Evolutionary conservation across 257 asterid genomes (phyloP), one percentile per base, ranked within the genome.

Genomic region (Scutellaria baicalensis): DNA sequence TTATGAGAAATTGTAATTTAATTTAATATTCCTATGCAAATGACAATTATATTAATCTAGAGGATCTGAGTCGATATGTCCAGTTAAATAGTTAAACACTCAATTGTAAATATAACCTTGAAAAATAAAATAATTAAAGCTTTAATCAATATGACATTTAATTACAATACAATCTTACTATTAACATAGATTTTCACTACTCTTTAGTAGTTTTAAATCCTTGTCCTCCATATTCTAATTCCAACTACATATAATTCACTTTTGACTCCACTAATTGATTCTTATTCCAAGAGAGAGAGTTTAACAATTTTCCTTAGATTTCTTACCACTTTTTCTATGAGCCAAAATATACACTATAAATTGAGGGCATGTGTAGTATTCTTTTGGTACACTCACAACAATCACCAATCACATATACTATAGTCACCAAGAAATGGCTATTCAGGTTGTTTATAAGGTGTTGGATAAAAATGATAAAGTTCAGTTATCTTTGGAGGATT

Each of bases 401-500:
- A 40, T 6, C 12, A 0, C 2, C 20, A 27, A 45, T 7, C 20
- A 56, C 11, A 18, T n/a, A n/a, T 14, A 9, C n/a, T 40, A 8
- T 27, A 27, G 33, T 27, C 39, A 20, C 2, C 4, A 16, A 7
- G 2, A 6, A 63, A 72, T 72, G 71, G 59, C 66, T 8, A 10
- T 42, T 17, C 42, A 43, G n/a, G 9, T 12, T 33, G 3, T 3
- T 20, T 9, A 14, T 6, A 8, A 60, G 3, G 2, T n/a, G n/a
- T n/a, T 27, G 18, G 27, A 50, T 0, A 43, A 44, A 2, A 70
- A 81, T 67, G 83, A 78, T 2, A 80, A 80, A 48, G 6, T 55
- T 0, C 80, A 66, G 20, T 31, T 82, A 78, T 76, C 66, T 12
- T 31, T 65, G 0, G 82, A 82, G 16, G 82, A 80, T 16, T 85